These are phyloP conservation scores for Bipolaris sorokiniana DNA, from an alignment of 2,329 filamentous ascomycete genomes.

Conservation along the genomic window DNA sequence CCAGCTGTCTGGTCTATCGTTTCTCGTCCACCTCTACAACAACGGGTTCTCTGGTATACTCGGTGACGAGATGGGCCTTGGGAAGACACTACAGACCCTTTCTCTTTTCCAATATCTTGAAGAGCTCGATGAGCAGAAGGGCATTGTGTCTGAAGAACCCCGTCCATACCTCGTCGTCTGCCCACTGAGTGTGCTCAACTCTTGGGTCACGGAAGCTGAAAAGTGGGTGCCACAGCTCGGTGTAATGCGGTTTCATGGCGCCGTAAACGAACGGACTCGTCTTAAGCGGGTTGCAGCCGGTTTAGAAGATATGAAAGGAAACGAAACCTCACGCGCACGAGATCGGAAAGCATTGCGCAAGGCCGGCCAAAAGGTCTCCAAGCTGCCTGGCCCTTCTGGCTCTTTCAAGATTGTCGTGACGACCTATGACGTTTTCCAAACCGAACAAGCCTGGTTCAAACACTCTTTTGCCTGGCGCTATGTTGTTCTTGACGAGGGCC, in stretches of 20 bases:
- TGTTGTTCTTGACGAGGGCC: conserved; percentile 98
- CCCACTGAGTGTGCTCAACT: conserved; percentile 92
- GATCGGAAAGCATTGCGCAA: conserved; percentile 93
- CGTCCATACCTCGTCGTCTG: conserved; percentile 97
- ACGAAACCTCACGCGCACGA: conserved; percentile 71
- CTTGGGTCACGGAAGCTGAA: conserved; percentile 97
- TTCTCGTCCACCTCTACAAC: conserved; percentile 99
- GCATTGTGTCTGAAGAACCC: conserved; percentile 62
- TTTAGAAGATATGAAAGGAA: conserved; percentile 54
- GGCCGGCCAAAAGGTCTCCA: conserved; percentile 52
- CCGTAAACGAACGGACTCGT: conserved; percentile 79
- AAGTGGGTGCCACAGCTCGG: conserved; percentile 91
- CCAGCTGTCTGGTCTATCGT: conserved; percentile 95
- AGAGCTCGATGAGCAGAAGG: conserved; percentile 73
- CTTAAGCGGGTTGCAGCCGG: conserved; percentile 61
- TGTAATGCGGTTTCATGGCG: conserved; percentile 94
- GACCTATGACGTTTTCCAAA: conserved; percentile 99
- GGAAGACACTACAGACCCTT: conserved; percentile 98
- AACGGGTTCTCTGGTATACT: conserved; percentile 99
- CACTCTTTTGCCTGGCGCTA: conserved; percentile 98
- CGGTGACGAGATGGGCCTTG: conserved; percentile 98
- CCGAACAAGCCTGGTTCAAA: conserved; percentile 88
- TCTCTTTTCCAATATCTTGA: conserved; percentile 96
- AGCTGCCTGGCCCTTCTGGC: conserved; percentile 31
- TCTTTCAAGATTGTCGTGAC: conserved; percentile 73